Base-by-base conservation (phyloP, 371 early-diverging fungal species). In the Syncephalis fuscata region DNA sequence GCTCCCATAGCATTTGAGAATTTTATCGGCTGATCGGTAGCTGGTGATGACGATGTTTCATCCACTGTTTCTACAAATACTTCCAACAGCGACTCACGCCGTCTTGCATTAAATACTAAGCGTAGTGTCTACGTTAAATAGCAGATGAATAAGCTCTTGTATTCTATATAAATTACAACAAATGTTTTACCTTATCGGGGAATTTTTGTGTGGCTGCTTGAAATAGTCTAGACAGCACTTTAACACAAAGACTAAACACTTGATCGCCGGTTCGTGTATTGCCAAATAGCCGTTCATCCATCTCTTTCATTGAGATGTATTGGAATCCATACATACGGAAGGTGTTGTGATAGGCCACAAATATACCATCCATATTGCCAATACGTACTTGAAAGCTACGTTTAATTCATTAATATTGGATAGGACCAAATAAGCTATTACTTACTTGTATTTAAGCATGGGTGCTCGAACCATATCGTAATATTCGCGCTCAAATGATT, bases 361-460 rank as follows among this genome's bases (percentile, higher is more conserved):
- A 71, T 20, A 93, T 78, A 3, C 96, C 96, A 58, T 94, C 94
- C 96, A 96, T 96, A 49, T 83, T 74, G 0, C 96, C 96, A 46
- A 96, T 88, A 3, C 92, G 79, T 4, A 80, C 88, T 63, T 96
- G 96, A 47, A 92, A 82, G 61, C 78, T 75, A 47, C 19, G 38
- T 14, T 5, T n/a, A n/a, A 45, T 39, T 21, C 23, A 14, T 0
- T 2, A 44, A 1, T 40, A 36, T 38, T 39, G 22, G 16, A 3
- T 44, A 48, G n/a, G 14, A 3, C 16, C 10, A 25, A 14, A 16
- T 9, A 14, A 26, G 4, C 39, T 32, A 16, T 11, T 8, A 23
- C 42, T 26, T 56, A 68, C 74, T 68, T 81, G 70, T 87, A 91
- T 59, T 91, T 92, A 32, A 92, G 57, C 53, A 90, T 80, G 0